Conservation (phyloP, 768 basidiomycete genomes). For the Tremella yokohamensis region DNA sequence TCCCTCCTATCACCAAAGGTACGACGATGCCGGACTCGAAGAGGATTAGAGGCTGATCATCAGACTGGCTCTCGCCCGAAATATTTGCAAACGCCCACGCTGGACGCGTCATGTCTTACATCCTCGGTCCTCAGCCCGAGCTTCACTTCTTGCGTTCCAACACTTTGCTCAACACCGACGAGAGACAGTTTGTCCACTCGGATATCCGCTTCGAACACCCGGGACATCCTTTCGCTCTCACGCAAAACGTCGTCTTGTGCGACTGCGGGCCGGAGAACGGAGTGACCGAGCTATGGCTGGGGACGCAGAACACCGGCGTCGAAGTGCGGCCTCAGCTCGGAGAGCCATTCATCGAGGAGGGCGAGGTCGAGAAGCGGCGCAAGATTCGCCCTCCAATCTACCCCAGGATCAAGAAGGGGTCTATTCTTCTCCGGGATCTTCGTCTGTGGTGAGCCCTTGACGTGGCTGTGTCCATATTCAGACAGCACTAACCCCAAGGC, state of each 20-base stretch:
- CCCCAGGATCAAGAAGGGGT: conserved; percentile 8
- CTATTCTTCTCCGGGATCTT: conserved; percentile 8
- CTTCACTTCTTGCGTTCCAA: conserved; percentile 14
- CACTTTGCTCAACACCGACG: conserved; percentile 11
- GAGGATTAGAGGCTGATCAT: too few relatives aligned
- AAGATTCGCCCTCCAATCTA: conserved; percentile 12
- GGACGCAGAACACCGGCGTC: conserved; percentile 7
- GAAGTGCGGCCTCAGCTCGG: not conserved
- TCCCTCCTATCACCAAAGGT: conserved; percentile 14
- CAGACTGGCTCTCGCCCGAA: conserved; percentile 12
- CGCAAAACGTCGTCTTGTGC: conserved; percentile 3
- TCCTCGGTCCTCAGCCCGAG: conserved; percentile 14
- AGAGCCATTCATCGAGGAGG: conserved; percentile 5
- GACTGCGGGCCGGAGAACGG: conserved; percentile 16
- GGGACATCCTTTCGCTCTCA: conserved; percentile 10
- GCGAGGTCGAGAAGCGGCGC: conserved; percentile 3
- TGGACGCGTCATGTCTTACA: conserved; percentile 8
- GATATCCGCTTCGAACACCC: conserved; percentile 15
- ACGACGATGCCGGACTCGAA: not conserved
- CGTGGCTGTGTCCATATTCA: not conserved
- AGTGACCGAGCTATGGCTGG: conserved; percentile 10
- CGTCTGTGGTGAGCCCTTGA: conserved; percentile 8
- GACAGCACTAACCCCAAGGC: not conserved
- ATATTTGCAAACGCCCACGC: conserved; percentile 11
- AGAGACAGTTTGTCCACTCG: conserved; percentile 8